Conservation (phyloP, 192 early-diverging fungal genomes). For the Blastocladiella britannica region DNA sequence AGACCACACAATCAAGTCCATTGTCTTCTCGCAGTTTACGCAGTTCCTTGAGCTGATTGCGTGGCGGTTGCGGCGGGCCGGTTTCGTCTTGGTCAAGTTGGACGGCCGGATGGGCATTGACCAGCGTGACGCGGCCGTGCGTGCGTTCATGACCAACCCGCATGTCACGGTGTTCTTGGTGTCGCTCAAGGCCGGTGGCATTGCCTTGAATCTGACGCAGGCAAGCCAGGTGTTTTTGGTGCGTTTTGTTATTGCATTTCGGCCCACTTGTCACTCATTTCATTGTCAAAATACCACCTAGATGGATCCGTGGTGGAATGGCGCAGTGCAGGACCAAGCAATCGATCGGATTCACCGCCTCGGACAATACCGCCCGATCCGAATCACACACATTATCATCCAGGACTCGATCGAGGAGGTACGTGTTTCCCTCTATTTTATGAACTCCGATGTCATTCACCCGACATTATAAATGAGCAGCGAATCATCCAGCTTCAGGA, state of each 20-base stretch:
- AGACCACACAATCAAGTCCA: conserved; percentile 11
- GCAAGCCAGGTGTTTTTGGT: conserved; percentile 58
- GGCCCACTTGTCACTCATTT: conserved; percentile 1
- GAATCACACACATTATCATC: conserved; percentile 70
- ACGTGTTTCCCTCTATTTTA: not conserved
- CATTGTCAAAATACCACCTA: conserved; percentile 19
- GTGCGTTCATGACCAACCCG: conserved; percentile 54
- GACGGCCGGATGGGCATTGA: conserved; percentile 74
- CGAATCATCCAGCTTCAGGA: conserved; percentile 79
- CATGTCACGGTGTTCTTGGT: conserved; percentile 73
- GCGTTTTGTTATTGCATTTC: conserved; percentile 2
- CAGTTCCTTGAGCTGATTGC: conserved; percentile 74
- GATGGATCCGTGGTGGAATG: conserved; percentile 58
- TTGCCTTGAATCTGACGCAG: conserved; percentile 80
- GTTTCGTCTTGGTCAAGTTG: conserved; percentile 59
- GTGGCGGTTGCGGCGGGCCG: conserved; percentile 70
- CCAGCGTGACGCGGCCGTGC: conserved; percentile 49
- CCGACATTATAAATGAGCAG: not conserved
- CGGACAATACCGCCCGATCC: conserved; percentile 76
- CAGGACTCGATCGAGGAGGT: conserved; percentile 71
- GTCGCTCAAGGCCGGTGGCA: conserved; percentile 75
- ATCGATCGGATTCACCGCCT: conserved; percentile 89
- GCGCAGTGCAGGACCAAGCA: conserved; percentile 48
- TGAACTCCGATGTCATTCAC: not conserved
- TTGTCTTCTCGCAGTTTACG: conserved; percentile 51